phyloP scores from a whole-genome alignment of 2,329 filamentous ascomycete genomes.

The Cryphonectria japonica region DNA sequence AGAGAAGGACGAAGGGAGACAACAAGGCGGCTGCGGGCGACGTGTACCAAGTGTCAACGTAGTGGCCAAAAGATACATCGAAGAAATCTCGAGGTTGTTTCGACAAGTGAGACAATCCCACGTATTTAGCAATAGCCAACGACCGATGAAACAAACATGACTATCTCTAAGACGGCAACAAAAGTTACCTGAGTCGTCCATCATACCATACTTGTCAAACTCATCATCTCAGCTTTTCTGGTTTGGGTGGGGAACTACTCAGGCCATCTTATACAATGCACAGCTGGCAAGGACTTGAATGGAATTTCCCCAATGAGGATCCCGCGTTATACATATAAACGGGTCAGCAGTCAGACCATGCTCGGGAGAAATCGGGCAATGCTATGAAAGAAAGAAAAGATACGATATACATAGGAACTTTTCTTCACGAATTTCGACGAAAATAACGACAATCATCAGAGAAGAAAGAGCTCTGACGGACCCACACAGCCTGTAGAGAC shows the following conservation, averaged over 20 bases:
- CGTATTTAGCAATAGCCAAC: background rate
- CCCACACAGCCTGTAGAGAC: background rate
- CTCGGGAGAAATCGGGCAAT: background rate
- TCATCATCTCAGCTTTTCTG: background rate
- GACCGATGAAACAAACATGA: background rate
- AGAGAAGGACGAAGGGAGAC: no score
- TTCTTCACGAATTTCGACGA: background rate
- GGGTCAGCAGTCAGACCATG: background rate
- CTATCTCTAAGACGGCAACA: no score
- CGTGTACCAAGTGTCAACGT: background rate
- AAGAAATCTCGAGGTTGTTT: background rate
- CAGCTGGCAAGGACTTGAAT: background rate
- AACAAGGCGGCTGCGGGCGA: background rate
- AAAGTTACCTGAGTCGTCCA: background rate
- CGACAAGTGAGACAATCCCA: background rate
- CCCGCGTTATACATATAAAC: background rate
- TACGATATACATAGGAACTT: background rate
- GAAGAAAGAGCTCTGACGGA: background rate
- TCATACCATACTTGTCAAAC: background rate
- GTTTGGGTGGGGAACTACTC: background rate
- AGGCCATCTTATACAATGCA: background rate
- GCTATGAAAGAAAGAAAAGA: background rate
- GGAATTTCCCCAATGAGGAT: background rate
- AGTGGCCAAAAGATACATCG: background rate
- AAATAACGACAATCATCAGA: background rate